phyloP scores from a whole-genome alignment of 129 eudicot species.

The Escallonia herrerae region DNA sequence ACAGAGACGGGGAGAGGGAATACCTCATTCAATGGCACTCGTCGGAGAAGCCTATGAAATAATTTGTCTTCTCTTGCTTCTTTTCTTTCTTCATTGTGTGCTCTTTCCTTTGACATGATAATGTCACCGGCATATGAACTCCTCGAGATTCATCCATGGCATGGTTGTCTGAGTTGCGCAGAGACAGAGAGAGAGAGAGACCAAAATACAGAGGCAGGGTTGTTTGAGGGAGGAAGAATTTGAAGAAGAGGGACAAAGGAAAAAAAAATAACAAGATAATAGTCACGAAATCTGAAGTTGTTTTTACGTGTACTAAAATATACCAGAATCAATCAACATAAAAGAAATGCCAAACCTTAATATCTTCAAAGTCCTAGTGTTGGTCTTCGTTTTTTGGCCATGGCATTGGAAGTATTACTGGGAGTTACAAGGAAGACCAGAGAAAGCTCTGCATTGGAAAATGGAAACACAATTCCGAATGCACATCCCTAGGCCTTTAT shows the following conservation, averaged over 20 bases:
- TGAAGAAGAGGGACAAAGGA: not conserved
- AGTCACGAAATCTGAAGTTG: slow-evolving; percentile 19
- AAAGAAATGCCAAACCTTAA: slow-evolving; percentile 23
- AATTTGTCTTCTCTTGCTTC: slow-evolving; percentile 9
- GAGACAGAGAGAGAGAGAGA: slow-evolving; percentile 6
- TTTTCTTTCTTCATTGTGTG: not conserved
- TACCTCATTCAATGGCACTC: slow-evolving; percentile 36
- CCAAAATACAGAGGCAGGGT: slow-evolving; percentile 1
- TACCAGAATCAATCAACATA: not conserved
- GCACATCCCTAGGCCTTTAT: slow-evolving; percentile 6
- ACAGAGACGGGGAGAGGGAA: not conserved
- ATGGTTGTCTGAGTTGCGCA: slow-evolving; percentile 10
- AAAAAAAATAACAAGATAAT: slow-evolving; percentile 3
- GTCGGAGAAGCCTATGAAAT: slow-evolving; percentile 24
- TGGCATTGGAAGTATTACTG: slow-evolving; percentile 6
- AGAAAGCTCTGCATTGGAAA: not conserved
- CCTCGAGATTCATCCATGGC: slow-evolving; percentile 64
- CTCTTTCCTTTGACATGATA: slow-evolving; percentile 18
- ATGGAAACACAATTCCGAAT: not conserved
- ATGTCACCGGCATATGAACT: slow-evolving; percentile 23
- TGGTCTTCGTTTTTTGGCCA: slow-evolving; percentile 15
- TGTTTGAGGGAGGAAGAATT: not conserved
- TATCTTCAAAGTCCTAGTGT: slow-evolving; percentile 22
- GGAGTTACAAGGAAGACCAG: slow-evolving; percentile 13
- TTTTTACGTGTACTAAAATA: slow-evolving; percentile 17